phyloP scores from a whole-genome alignment of 169 alveolate genomes.

The Cryptosporidium sp. region DNA sequence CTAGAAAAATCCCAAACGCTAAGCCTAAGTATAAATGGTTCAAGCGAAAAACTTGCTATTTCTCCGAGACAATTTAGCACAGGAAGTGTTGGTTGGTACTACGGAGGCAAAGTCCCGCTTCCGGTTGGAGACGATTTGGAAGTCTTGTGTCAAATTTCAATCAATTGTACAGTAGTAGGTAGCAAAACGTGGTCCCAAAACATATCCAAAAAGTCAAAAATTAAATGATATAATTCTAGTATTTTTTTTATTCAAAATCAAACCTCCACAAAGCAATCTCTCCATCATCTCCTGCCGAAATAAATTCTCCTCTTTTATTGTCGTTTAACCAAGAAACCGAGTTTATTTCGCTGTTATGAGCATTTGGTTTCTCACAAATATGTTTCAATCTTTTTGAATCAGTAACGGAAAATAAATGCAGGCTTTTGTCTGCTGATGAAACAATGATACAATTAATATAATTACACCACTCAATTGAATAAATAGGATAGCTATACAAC shows the following conservation, averaged over 20 bases:
- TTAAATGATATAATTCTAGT: neutral
- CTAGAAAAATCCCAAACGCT: slow-evolving; percentile 43
- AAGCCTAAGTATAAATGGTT: slow-evolving; percentile 30
- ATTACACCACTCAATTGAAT: slow-evolving; percentile 63
- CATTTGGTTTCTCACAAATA: slow-evolving; percentile 19
- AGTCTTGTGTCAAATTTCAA: slow-evolving; percentile 58
- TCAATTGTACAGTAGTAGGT: slow-evolving; percentile 71
- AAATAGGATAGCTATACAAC: slow-evolving; percentile 43
- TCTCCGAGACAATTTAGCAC: slow-evolving; percentile 71
- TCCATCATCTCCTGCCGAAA: slow-evolving; percentile 73
- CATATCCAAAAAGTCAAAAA: slow-evolving; percentile 3
- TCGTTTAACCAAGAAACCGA: slow-evolving; percentile 54
- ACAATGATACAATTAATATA: slow-evolving; percentile 55
- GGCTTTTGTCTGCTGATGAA: slow-evolving; percentile 46
- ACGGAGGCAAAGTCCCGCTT: slow-evolving; percentile 60
- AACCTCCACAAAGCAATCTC: slow-evolving; percentile 33
- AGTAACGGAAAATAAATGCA: slow-evolving; percentile 10
- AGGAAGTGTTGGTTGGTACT: slow-evolving; percentile 74
- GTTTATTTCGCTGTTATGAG: slow-evolving; percentile 49
- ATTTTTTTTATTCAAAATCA: neutral
- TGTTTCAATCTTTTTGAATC: slow-evolving; percentile 12
- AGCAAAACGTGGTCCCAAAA: slow-evolving; percentile 60
- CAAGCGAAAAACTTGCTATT: slow-evolving; percentile 23
- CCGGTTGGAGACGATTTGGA: slow-evolving; percentile 67
- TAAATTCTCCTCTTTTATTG: slow-evolving; percentile 46